Base-by-base conservation (phyloP, 345 rosid species). In the Gossypium australe region DNA sequence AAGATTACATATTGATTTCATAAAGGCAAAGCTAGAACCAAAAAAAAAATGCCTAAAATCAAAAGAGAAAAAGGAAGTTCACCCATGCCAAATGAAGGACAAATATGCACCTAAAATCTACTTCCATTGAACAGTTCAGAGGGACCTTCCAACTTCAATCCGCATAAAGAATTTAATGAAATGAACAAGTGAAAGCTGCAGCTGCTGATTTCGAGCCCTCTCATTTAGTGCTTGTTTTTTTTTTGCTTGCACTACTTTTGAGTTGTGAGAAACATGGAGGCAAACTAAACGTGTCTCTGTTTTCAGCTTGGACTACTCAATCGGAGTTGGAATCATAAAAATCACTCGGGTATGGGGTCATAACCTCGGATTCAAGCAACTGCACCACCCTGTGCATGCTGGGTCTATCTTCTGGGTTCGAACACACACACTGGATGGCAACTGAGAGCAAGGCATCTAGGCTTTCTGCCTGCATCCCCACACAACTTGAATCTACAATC, bases 341-440 rank as follows among this genome's bases (percentile, higher is more conserved):
- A 73, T 95, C 98, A 70, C 99, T 95, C 11, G 98, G 99, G 84
- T 97, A 95, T 45, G 99, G 99, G 77, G 97, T 93, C 98, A 93
- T 93, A 71, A 93, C 97, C 78, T 91, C 99, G 27, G 99, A 91
- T 82, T 93, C 98, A 13, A 95, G 94, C 69, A 90, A 78, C 76
- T 95, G 99, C 43, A 93, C 90, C 67, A 95, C 97, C 80, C 97
- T 86, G 83, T 95, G 99, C 98, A 93, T 95, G 78, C 93, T 90
- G 65, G 97, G 99, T 55, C 99, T 86, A 70, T 93, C 97, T 67
- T 93, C 96, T 6, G 99, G 93, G 78, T 70, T 81, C 0, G 95
- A 85, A 75, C 93, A 89, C 44, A 93, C 90, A 22, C 99, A 95
- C 20, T 87, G 93, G 71, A 80, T 89, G 60, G 98, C 98, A 76